Evolutionary conservation across 2,329 filamentous ascomycete genomes (phyloP), one percentile per base, ranked within the genome.

Genomic region (Scopulariopsis brevicaulis): DNA sequence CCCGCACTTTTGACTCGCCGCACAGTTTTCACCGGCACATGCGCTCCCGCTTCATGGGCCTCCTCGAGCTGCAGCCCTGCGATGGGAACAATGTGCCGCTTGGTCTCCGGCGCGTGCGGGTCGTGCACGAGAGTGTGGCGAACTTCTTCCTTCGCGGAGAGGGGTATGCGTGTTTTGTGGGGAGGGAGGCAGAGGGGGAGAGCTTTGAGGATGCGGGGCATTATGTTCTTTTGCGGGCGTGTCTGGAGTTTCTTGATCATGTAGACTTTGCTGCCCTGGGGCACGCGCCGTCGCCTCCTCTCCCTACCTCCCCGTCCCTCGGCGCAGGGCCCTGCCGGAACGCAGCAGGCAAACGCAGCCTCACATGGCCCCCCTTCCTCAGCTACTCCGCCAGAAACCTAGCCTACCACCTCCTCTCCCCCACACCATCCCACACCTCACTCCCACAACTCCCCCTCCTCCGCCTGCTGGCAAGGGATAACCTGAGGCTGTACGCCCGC

Each of bases 181-280:
- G 53, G 15, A 20, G n/a, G 28, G 15, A 37, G 24, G 40, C 51
- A 53, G 18, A 54, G 24, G 3, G 59, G 61, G 1, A 28, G 11
- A 43, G 65, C 46, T 64, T 67, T 43, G 56, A 65, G 59, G 67
- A 70, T 60, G 59, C 63, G 1, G 64, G 64, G 4, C 68, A 70
- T 60, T 68, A 65, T 59, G 56, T 63, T 20, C 60, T 71, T 6
- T 62, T 71, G 6, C 62, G 65, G 37, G 64, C 67, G 0, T 70
- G 69, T 53, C 62, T 70, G 1, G 62, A 62, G 4, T 70, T 66
- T 58, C 66, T 71, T 58, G 67, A 70, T 63, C 67, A 68, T 64
- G 60, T 63, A 4, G 69, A 70, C 56, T 68, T 70, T 35, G 67
- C 68, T 15, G 58, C 63, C 12, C 62, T 71, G 1, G 65, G 63